Conservation (phyloP, 2,329 filamentous ascomycete species). For the Alternaria conjuncta region DNA sequence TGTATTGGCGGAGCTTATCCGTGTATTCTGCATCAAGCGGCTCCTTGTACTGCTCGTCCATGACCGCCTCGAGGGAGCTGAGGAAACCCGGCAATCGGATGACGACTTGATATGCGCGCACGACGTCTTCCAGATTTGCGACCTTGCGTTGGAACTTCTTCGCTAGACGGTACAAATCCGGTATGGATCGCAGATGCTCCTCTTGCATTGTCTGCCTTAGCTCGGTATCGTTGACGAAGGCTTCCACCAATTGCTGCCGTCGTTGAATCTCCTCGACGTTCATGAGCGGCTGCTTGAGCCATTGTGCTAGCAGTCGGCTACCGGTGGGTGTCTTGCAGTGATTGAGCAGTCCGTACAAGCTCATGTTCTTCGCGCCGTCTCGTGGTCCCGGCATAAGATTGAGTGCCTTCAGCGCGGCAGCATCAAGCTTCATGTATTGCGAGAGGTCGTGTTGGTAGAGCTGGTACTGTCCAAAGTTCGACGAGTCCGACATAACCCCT, state of each 20-base stretch:
- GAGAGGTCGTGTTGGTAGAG: conserved; percentile 96
- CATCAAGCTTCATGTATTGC: conserved; percentile 98
- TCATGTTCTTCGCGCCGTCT: conserved; percentile 98
- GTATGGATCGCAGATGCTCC: conserved; percentile 89
- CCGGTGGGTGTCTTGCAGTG: conserved; percentile 97
- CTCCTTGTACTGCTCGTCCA: conserved; percentile 92
- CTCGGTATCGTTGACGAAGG: conserved; percentile 91
- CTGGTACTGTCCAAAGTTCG: conserved; percentile 96
- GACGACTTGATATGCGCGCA: conserved; percentile 91
- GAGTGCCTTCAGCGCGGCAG: conserved; percentile 88
- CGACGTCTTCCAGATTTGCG: conserved; percentile 93
- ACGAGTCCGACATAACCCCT: conserved; percentile 84
- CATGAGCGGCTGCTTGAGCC: conserved; percentile 98
- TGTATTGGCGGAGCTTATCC: conserved; percentile 74
- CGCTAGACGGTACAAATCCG: conserved; percentile 89
- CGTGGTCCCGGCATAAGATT: conserved; percentile 96
- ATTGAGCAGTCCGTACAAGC: conserved; percentile 89
- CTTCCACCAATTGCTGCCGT: conserved; percentile 91
- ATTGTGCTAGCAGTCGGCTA: conserved; percentile 87
- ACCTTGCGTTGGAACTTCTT: conserved; percentile 94
- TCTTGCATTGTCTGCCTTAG: conserved; percentile 96
- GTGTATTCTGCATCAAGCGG: conserved; percentile 89
- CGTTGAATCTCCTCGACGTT: conserved; percentile 85
- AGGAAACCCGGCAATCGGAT: conserved; percentile 92
- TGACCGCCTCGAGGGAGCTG: conserved; percentile 85